A percentile compares a stretch with the other conserved stretches of the same genome.
phyloP scores from a whole-genome alignment of 1,284 basidiomycete species.

The Naganishia liquefaciens region DNA sequence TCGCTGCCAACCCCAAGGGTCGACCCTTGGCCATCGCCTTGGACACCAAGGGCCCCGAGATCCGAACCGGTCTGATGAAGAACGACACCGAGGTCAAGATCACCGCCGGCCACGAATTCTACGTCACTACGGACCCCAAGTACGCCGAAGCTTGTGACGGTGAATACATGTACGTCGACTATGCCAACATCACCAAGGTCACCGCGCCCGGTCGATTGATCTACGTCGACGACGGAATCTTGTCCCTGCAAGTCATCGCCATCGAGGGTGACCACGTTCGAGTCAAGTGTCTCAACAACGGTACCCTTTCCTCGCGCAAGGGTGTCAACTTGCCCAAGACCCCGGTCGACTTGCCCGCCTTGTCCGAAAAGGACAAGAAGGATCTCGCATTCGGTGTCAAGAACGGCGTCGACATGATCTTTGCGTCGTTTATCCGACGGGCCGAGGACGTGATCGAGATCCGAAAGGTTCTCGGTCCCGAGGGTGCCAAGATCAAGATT shows the following conservation, averaged over 20 bases:
- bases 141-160: slow-evolving; percentile 78
- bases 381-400: slow-evolving; percentile 94
- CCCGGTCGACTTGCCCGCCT: slow-evolving; percentile 92
- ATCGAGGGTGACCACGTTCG: slow-evolving; percentile 77
- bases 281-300: slow-evolving; percentile 91
- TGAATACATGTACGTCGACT: slow-evolving; percentile 86
- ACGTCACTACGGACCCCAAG: slow-evolving; percentile 79
- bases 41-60: slow-evolving; percentile 99
- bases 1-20: slow-evolving; percentile 66
- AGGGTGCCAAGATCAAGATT: slow-evolving; percentile 91
- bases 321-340: slow-evolving; percentile 99
- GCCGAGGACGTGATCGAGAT: slow-evolving; percentile 91
- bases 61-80: slow-evolving; percentile 93
- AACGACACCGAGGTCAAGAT: slow-evolving; percentile 84
- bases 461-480: slow-evolving; percentile 82
- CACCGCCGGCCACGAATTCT: slow-evolving; percentile 90
- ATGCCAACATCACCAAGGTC: slow-evolving; percentile 91
- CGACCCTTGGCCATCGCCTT: slow-evolving; percentile 96
- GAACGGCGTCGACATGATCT: slow-evolving; percentile 98
- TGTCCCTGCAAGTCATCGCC: slow-evolving; percentile 87
- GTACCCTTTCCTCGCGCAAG: slow-evolving; percentile 92
- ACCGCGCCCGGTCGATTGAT: slow-evolving; percentile 93
- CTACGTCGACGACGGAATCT: slow-evolving; percentile 96
- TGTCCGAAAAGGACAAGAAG: slow-evolving; percentile 97
- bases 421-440: slow-evolving; percentile 94